Conservation (phyloP, 2,329 filamentous ascomycete genomes). For the Colletotrichum melonis region DNA sequence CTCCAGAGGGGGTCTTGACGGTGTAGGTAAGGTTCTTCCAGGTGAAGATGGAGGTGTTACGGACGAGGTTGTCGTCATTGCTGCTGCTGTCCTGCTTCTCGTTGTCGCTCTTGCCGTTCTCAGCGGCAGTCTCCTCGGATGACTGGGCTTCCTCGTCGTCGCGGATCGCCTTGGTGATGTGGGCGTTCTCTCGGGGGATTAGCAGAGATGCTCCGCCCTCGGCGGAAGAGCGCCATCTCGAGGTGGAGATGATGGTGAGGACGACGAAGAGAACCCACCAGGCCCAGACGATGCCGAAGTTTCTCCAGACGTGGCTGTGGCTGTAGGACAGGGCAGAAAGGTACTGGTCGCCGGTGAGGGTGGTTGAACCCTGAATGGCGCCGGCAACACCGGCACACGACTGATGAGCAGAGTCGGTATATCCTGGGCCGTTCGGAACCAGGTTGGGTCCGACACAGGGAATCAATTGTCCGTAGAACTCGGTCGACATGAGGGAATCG, state of each 20-base stretch:
- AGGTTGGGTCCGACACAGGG: conserved; percentile 61
- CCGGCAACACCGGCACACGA: conserved; percentile 70
- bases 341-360: conserved; percentile 69
- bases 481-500: conserved; percentile 75
- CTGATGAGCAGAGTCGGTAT: conserved; percentile 54
- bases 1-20: conserved; percentile 68
- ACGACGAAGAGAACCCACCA: conserved; percentile 71
- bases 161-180: conserved; percentile 45
- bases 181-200: conserved; percentile 70
- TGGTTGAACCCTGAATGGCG: conserved; percentile 58
- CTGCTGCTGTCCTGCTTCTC: conserved; percentile 36
- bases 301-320: conserved; percentile 65
- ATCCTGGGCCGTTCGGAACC: conserved; percentile 62
- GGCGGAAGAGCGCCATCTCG: conserved; percentile 64
- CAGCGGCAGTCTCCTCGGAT: conserved; percentile 35
- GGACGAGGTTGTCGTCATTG: conserved; percentile 58
- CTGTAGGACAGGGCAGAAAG: conserved; percentile 65
- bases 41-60: conserved; percentile 77
- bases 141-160: conserved; percentile 62
- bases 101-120: conserved; percentile 46
- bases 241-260: conserved; percentile 68
- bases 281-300: conserved; percentile 71
- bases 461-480: conserved; percentile 71
- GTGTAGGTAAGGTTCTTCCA: conserved; percentile 80
- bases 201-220: conserved; percentile 66